Evolutionary conservation across 352 stramenopile genomes (phyloP).

Genomic region (Phytophthora rubi): DNA sequence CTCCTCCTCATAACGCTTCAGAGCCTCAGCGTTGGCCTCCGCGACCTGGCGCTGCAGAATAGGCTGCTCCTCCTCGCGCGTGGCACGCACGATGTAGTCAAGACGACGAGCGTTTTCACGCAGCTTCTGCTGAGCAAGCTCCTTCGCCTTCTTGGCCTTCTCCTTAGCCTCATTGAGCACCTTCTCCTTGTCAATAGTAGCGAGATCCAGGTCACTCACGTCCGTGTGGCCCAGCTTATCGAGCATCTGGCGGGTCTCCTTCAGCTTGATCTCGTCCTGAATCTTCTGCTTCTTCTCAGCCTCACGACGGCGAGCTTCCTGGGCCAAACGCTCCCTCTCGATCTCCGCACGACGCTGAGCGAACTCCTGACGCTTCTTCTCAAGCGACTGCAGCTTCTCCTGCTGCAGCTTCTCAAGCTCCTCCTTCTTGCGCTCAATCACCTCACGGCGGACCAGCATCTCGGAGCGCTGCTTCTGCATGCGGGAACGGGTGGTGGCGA

Average conservation of each 20-base stretch:
- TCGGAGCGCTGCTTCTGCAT: constrained; percentile 81
- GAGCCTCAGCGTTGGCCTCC: constrained; percentile 77
- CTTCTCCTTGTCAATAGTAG: constrained; percentile 83
- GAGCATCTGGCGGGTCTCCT: constrained; percentile 87
- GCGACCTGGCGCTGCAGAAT: constrained; percentile 89
- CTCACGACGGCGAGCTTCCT: constrained; percentile 87
- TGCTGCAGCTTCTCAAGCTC: constrained; percentile 94
- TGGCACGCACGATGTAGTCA: constrained; percentile 96
- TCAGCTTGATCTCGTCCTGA: constrained; percentile 94
- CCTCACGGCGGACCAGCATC: constrained; percentile 90
- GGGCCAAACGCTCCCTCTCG: constrained; percentile 76
- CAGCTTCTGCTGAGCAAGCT: constrained; percentile 94
- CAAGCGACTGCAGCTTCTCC: constrained; percentile 89
- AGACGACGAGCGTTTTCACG: constrained; percentile 92
- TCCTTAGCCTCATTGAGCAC: constrained; percentile 94
- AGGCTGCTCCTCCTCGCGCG: constrained; percentile 95
- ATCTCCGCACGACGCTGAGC: constrained; percentile 74
- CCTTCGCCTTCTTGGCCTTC: constrained; percentile 94
- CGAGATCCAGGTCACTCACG: constrained; percentile 70
- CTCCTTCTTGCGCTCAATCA: constrained; percentile 98
- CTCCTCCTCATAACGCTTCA: constrained; percentile 78
- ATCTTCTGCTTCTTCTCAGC: constrained; percentile 96
- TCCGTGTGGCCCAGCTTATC: constrained; percentile 82
- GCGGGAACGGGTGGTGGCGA: constrained; percentile 70
- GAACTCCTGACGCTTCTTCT: constrained; percentile 82